Conservation (phyloP, 441 rosid genomes). For the Jatropha podagrica region DNA sequence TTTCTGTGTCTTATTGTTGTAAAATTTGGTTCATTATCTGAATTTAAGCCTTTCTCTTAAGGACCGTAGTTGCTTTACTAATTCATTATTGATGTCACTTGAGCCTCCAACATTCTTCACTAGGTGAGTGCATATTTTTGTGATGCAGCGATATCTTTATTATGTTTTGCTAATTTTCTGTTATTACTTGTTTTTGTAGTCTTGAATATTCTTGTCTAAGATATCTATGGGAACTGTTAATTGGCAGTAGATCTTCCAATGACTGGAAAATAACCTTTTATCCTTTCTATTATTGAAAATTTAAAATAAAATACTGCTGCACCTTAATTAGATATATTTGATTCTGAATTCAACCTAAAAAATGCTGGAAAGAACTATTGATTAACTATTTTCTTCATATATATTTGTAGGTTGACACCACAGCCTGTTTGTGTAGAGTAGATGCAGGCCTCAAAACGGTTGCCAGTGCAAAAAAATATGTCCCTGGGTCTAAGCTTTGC, state of each 20-base stretch:
- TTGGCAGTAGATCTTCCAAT: constrained; percentile 10
- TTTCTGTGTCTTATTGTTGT: constrained; percentile 7
- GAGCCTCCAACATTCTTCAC: not conserved
- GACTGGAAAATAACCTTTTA: constrained; percentile 5
- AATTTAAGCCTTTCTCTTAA: not conserved
- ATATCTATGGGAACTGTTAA: constrained; percentile 2
- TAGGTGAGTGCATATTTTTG: not conserved
- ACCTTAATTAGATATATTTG: not conserved
- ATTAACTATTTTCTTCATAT: constrained; percentile 9
- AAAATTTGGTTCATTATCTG: not conserved
- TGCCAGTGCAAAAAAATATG: constrained; percentile 83
- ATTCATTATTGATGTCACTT: constrained; percentile 5
- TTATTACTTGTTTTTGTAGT: constrained; percentile 3
- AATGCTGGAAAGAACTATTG: not conserved
- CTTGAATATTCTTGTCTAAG: not conserved
- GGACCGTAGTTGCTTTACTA: not conserved
- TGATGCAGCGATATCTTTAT: not conserved
- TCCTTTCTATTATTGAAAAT: not conserved
- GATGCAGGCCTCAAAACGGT: constrained; percentile 92
- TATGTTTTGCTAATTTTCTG: not conserved
- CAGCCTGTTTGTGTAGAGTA: constrained; percentile 90
- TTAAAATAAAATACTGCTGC: not conserved
- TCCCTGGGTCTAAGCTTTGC: constrained; percentile 89
- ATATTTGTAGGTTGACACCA: constrained; percentile 80
- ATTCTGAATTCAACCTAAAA: constrained; percentile 8